These are phyloP conservation scores for Verticillium tricorpus DNA, from an alignment of 2,329 filamentous ascomycete species.

Conservation along the genomic window DNA sequence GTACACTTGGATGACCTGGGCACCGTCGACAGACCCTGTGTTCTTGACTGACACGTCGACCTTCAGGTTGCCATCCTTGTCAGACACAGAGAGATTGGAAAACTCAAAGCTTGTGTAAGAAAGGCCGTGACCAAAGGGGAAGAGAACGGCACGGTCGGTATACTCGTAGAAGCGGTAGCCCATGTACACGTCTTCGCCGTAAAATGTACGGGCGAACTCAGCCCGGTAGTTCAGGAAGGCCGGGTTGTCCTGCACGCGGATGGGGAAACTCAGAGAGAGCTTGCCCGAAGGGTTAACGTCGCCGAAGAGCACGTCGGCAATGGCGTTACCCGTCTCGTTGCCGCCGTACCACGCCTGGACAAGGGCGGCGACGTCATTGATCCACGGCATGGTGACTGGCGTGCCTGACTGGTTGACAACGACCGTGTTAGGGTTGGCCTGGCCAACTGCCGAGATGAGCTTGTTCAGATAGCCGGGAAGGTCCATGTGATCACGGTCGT, in stretches of 20 bases:
- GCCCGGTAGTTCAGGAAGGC: constrained; percentile 63
- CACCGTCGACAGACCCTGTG: constrained; percentile 40
- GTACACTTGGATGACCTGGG: constrained; percentile 47
- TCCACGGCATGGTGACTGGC: constrained; percentile 63
- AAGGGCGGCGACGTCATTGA: constrained; percentile 46
- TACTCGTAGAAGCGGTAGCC: constrained; percentile 71
- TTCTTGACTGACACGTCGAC: constrained; percentile 51
- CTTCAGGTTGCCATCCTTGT: constrained; percentile 33
- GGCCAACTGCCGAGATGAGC: constrained; percentile 61
- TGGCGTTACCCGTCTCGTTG: constrained; percentile 69
- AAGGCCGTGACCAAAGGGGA: constrained; percentile 68
- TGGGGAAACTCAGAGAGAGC: constrained; percentile 66
- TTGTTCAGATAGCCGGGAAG: constrained; percentile 64
- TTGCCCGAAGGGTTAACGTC: constrained; percentile 68
- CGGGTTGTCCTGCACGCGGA: constrained; percentile 60
- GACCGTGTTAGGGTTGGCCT: constrained; percentile 59
- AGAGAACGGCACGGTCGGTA: constrained; percentile 51
- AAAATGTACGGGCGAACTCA: constrained; percentile 61
- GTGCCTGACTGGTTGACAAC: constrained; percentile 70
- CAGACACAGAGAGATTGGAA: constrained; percentile 35
- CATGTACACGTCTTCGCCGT: constrained; percentile 69
- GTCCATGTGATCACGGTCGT: constrained; percentile 68
- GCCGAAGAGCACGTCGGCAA: constrained; percentile 67
- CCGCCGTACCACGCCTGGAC: constrained; percentile 76
- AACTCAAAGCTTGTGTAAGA: constrained; percentile 63